Evolutionary conservation across 352 stramenopile genomes (phyloP), one percentile per base, ranked within the genome.

Genomic region (Blastocystis sp.): DNA sequence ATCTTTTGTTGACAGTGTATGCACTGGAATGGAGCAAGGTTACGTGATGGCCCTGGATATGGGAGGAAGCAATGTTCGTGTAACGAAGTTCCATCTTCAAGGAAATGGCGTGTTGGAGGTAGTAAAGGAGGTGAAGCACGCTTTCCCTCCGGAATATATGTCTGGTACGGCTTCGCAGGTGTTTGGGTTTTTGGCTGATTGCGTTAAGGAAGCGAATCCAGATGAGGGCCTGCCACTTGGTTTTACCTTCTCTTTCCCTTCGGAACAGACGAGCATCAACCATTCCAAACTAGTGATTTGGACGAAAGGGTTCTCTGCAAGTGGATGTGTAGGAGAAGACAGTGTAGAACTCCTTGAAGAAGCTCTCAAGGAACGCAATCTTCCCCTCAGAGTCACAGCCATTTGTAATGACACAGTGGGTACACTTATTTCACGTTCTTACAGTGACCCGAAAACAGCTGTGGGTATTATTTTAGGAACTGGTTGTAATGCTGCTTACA

Each of bases 241-340:
- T n/a, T 92, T 92, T 58, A 91, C 81, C 35, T 92, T 92, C 64
- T 92, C 89, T 57, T 92, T 92, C 64, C 91, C 91, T 33, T 73
- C 78, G 24, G 30, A 91, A 13, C 91, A 92, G 77, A 77, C 24
- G n/a, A 69, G 62, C 53, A 58, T 92, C 22, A 87, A 90, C 42
- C 35, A 42, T 30, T 91, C 90, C 30, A 90, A 19, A 13, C 87
- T 92, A n/a, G 87, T 92, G 44, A 81, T 68, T 33, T 92, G 91
- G 91, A 92, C 91, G 9, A 92, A 92, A 60, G 90, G 78, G 1
- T 92, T 92, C 44, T 73, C 37, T 57, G 79, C 64, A 48, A 60
- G 6, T 1, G 91, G 90, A 30, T 90, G 90, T n/a, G 90, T 89
- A 30, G 91, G 73, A 73, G 17, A 90, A 30, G 89, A 91, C 19